phyloP scores from a whole-genome alignment of 805 yeast genomes.

The Pichia insulana region DNA sequence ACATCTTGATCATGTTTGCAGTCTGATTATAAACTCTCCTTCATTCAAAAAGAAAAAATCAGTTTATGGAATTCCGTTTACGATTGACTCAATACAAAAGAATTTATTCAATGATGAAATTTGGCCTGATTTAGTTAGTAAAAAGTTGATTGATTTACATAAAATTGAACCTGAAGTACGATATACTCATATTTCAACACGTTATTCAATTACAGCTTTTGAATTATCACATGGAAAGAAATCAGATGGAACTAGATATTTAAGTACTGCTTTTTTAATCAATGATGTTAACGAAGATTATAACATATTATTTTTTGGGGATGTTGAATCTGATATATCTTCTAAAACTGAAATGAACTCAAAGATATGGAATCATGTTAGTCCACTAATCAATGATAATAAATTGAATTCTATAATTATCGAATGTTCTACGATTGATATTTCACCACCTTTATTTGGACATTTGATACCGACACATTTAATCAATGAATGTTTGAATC shows the following conservation, averaged over 20 bases:
- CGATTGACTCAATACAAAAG: conserved; percentile 42
- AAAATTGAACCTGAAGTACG: conserved; percentile 9
- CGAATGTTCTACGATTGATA: conserved; percentile 63
- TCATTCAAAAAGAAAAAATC: conserved; percentile 32
- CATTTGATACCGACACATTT: conserved; percentile 67
- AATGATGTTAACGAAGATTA: conserved; percentile 22
- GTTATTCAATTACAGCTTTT: conserved; percentile 36
- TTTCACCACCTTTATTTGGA: conserved; percentile 55
- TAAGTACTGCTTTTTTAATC: conserved; percentile 56
- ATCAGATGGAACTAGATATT: conserved; percentile 20
- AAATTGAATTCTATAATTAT: conserved; percentile 50
- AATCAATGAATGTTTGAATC: conserved; percentile 42
- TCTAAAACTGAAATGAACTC: conserved; percentile 33
- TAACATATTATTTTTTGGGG: conserved; percentile 66
- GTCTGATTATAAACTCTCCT: conserved; percentile 66
- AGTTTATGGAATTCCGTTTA: conserved; percentile 45
- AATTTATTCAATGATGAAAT: conserved; percentile 63
- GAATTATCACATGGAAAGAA: conserved; percentile 30
- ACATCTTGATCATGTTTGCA: conserved; percentile 74
- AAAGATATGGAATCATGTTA: conserved; percentile 49
- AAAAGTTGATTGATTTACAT: conserved; percentile 20
- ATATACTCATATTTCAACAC: conserved; percentile 18
- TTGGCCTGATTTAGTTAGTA: conserved; percentile 66
- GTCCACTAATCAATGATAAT: conserved; percentile 34
- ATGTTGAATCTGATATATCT: conserved; percentile 60